These are phyloP conservation scores for Puya raimondii DNA, from an alignment of 176 grass and related monocot species.

Conservation along the genomic window DNA sequence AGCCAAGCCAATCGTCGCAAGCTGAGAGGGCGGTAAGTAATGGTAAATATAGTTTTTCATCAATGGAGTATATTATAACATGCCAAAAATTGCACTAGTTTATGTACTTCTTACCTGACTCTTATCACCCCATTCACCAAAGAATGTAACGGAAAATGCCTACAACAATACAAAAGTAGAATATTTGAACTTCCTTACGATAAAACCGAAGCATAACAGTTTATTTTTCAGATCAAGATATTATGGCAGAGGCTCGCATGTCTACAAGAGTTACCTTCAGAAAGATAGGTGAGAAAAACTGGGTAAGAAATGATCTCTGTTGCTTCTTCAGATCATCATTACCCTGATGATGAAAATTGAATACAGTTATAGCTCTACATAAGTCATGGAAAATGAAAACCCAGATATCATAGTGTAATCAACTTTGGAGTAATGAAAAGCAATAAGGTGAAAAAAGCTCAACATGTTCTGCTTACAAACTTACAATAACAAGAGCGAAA, in stretches of 20 bases:
- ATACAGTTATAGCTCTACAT: background rate
- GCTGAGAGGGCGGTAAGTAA: slow-evolving; percentile 23
- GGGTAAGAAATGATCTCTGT: slow-evolving; percentile 65
- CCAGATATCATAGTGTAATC: background rate
- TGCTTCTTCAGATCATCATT: slow-evolving; percentile 80
- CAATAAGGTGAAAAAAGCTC: background rate
- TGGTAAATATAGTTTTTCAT: slow-evolving; percentile 10
- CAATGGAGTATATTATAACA: slow-evolving; percentile 5
- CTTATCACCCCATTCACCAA: slow-evolving; percentile 99
- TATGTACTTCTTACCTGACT: slow-evolving; percentile 60
- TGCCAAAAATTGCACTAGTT: slow-evolving; percentile 9
- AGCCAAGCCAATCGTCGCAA: slow-evolving; percentile 97
- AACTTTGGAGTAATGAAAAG: background rate
- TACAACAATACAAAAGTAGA: slow-evolving; percentile 18
- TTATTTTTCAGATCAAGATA: background rate
- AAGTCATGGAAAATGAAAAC: background rate
- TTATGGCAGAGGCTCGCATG: slow-evolving; percentile 3
- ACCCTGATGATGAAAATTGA: slow-evolving; percentile 34
- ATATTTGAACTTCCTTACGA: background rate
- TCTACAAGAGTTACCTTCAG: slow-evolving; percentile 55
- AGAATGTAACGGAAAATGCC: slow-evolving; percentile 99
- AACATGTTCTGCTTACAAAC: background rate
- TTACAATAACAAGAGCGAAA: slow-evolving; percentile 2
- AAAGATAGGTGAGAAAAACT: slow-evolving; percentile 95
- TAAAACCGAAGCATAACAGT: background rate